Conservation (phyloP, 441 rosid species). For the Populus hybrid region DNA sequence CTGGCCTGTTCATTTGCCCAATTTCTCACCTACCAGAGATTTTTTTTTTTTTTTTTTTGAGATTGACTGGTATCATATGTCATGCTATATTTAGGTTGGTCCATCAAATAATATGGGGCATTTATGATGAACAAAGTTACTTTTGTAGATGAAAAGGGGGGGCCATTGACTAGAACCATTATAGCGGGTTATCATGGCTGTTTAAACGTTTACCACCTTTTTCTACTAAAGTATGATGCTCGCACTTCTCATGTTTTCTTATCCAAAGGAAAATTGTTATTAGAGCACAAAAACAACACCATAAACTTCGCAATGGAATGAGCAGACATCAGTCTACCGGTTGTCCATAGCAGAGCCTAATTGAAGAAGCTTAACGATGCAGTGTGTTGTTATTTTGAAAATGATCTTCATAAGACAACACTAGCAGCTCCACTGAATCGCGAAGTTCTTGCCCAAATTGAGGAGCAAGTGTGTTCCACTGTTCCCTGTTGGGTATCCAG, state of each 20-base stretch:
- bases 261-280: background rate
- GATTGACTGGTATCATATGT: background rate
- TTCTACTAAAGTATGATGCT: background rate
- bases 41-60: background rate
- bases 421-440: background rate
- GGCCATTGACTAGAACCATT: conserved; percentile 23
- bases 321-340: background rate
- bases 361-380: background rate
- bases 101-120: background rate
- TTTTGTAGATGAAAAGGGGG: conserved; percentile 12
- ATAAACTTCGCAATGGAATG: background rate
- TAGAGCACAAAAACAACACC: background rate
- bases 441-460: background rate
- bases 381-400: background rate
- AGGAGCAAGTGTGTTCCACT: background rate
- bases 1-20: background rate
- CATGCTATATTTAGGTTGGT: background rate
- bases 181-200: conserved; percentile 27
- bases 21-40: conserved; percentile 9
- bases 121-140: conserved; percentile 9
- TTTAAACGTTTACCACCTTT: conserved; percentile 20
- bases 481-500: background rate
- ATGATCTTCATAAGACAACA: background rate
- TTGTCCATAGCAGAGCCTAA: background rate
- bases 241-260: background rate